Conservation (phyloP, 2,329 filamentous ascomycete genomes). For the Dactylellina drechsleri region DNA sequence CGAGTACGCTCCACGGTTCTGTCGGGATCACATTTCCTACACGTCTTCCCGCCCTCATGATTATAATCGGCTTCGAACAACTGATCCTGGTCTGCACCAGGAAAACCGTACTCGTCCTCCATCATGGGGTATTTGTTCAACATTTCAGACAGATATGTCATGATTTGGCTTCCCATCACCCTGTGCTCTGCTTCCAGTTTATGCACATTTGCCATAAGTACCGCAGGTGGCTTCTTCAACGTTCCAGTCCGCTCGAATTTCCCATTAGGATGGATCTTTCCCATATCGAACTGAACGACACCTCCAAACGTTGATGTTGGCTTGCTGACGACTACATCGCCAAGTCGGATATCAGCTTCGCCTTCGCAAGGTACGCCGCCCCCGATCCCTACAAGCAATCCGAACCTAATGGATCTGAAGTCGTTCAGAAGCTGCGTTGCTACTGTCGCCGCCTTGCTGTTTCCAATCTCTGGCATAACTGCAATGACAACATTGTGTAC, state of each 20-base stretch:
- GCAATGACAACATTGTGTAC: slow-evolving; percentile 33
- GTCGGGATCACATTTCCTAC: background rate
- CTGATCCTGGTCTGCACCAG: background rate
- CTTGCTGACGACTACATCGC: slow-evolving; percentile 22
- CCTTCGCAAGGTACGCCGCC: no score
- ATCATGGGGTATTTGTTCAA: background rate
- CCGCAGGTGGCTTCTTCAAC: slow-evolving; percentile 11
- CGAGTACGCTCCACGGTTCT: background rate
- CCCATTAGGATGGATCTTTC: background rate
- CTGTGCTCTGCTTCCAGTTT: slow-evolving; percentile 3
- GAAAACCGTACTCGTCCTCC: background rate
- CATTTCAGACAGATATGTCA: background rate
- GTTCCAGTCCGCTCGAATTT: slow-evolving; percentile 9
- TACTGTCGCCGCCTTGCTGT: slow-evolving; percentile 23
- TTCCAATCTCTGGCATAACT: slow-evolving; percentile 31
- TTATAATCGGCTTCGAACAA: slow-evolving; percentile 11
- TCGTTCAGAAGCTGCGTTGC: slow-evolving; percentile 30
- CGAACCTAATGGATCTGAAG: slow-evolving; percentile 21
- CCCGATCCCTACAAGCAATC: no score
- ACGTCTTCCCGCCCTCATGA: background rate
- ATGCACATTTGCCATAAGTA: background rate
- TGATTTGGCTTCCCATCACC: background rate
- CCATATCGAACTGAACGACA: slow-evolving; percentile 15
- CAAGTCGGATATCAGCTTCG: slow-evolving; percentile 16
- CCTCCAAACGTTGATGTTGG: slow-evolving; percentile 15